Evolutionary conservation across 2,329 filamentous ascomycete genomes (phyloP).

Genomic region (Aspergillus latus): DNA sequence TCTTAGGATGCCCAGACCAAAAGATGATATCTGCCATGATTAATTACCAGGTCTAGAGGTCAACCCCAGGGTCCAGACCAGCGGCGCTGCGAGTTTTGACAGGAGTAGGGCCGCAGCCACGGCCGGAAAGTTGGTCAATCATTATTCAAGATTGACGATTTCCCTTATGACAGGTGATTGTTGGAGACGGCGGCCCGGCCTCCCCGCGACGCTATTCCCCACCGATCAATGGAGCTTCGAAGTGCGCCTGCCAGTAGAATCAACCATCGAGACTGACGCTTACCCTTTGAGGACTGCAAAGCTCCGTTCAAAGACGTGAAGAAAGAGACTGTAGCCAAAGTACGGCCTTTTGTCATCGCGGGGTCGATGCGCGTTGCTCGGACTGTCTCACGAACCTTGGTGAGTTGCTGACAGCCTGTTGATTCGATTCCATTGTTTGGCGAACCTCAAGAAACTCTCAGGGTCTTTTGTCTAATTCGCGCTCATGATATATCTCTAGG

Average conservation of each 20-base stretch:
- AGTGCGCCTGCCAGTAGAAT: neutral
- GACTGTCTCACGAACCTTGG: neutral
- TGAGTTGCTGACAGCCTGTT: no score
- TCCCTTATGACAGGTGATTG: slow-evolving; percentile 19
- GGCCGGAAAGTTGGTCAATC: neutral
- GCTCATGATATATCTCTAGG: neutral
- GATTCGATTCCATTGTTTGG: neutral
- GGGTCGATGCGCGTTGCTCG: slow-evolving; percentile 2
- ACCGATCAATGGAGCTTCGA: slow-evolving; percentile 1
- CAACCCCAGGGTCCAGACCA: neutral
- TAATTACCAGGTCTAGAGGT: no score
- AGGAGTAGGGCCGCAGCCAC: neutral
- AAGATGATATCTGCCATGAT: no score
- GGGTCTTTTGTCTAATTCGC: neutral
- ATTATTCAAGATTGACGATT: neutral
- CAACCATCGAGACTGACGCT: neutral
- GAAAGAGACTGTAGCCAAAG: slow-evolving; percentile 4
- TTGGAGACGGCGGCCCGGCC: slow-evolving; percentile 21
- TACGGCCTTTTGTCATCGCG: slow-evolving; percentile 5
- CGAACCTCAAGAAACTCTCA: neutral
- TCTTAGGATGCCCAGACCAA: no score
- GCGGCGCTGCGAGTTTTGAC: slow-evolving; percentile 14
- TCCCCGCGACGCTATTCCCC: slow-evolving; percentile 21
- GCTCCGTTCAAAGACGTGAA: neutral
- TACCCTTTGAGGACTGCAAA: neutral